Conservation (phyloP, 2,329 filamentous ascomycete species). For the Plectosphaerella sp. region DNA sequence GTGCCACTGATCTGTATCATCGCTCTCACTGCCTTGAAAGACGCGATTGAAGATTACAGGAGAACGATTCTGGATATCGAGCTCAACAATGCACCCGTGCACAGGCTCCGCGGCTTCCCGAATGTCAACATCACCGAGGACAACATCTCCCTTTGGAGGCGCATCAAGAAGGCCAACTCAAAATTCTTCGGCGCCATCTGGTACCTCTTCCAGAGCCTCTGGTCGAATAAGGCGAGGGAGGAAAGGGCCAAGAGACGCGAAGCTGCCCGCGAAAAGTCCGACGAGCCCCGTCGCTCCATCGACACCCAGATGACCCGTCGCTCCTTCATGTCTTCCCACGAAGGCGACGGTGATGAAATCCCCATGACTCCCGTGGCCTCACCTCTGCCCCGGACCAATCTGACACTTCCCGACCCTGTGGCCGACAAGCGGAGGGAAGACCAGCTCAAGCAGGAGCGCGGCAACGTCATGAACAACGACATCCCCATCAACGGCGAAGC, state of each 20-base stretch:
- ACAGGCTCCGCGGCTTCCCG: conserved; percentile 80
- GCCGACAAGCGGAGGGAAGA: conserved; percentile 26
- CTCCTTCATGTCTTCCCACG: conserved; percentile 48
- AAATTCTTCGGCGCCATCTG: conserved; percentile 51
- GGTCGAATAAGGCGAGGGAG: conserved; percentile 46
- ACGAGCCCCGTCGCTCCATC: conserved; percentile 52
- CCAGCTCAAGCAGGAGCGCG: conserved; percentile 41
- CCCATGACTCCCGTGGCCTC: conserved; percentile 96
- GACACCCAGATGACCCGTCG: conserved; percentile 55
- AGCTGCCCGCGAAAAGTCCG: conserved; percentile 25
- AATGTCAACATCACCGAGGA: conserved; percentile 94
- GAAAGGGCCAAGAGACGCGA: conserved; percentile 46
- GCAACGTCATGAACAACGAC: conserved; percentile 67
- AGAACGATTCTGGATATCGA: conserved; percentile 88
- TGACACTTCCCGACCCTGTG: conserved; percentile 31
- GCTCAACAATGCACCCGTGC: conserved; percentile 92
- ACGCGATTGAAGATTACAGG: conserved; percentile 92
- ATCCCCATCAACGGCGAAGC: conserved; percentile 64
- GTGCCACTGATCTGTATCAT: conserved; percentile 94
- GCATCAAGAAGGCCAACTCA: conserved; percentile 83
- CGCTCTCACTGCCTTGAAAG: conserved; percentile 82
- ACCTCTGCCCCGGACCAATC: conserved; percentile 49
- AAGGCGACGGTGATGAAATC: conserved; percentile 60
- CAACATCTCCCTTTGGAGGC: conserved; percentile 79
- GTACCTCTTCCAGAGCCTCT: conserved; percentile 39